Evolutionary conservation across 352 stramenopile species (phyloP), one percentile per base, ranked within the genome.

Genomic region (Discostella stelligera): DNA sequence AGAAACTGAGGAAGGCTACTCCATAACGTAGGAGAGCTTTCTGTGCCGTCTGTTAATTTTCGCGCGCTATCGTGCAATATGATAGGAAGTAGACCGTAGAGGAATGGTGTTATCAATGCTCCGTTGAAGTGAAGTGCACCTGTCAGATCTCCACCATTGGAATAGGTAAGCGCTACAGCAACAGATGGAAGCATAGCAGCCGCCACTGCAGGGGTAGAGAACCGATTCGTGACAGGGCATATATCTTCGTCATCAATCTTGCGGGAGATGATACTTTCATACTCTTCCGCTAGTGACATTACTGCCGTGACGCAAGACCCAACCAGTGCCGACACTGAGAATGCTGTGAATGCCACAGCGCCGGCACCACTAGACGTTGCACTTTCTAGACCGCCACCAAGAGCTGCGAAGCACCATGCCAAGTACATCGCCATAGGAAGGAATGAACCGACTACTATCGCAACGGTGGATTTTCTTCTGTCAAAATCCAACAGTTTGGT

Each of bases 241-340:
- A 18, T 14, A 41, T 74, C 37, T 32, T 52, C 61, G 3, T 60
- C 41, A 48, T 66, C 46, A 14, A 9, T 58, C 14, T n/a, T 61
- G 41, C 44, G 58, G 3, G 55, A 50, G 37, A 81, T 53, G 20
- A 81, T 74, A 13, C 65, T 78, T 65, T 90, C 83, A 37, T 89
- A 84, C 63, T 92, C 86, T 66, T 90, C 80, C 11, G 86, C 68
- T 27, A 90, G 41, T 23, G 77, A 88, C 71, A 89, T 88, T n/a
- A 77, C 63, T 63, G 54, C 73, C 11, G 82, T 85, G 2, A 90
- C 56, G 20, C 66, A 78, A 9, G 77, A 86, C 30, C 84, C 86
- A 23, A 85, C 61, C 23, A 92, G 52, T 10, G 82, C 80, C 9
- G 79, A 71, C 7, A 83, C 46, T 9, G 84, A 88, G 76, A 92